phyloP scores from a whole-genome alignment of 495 filamentous ascomycete genomes.

The Penicillium paxilli region DNA sequence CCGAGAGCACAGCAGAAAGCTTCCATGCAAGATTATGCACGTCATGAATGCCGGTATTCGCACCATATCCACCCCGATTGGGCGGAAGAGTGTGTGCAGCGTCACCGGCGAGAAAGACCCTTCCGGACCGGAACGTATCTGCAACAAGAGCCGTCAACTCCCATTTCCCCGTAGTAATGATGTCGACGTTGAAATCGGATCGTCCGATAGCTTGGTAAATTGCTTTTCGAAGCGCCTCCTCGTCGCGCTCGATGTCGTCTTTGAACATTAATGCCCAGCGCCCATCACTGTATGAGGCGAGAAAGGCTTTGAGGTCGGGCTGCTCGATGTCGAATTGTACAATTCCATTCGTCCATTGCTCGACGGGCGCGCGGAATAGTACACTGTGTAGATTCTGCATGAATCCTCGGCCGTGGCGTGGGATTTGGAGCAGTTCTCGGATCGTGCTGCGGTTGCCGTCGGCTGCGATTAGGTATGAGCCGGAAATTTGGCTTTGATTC shows the following conservation, averaged over 20 bases:
- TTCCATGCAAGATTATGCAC: conserved; percentile 51
- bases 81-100: conserved; percentile 53
- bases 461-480: conserved; percentile 33
- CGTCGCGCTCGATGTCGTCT: conserved; percentile 26
- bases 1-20: conserved; percentile 44
- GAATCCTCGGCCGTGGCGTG: conserved; percentile 28
- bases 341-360: conserved; percentile 20
- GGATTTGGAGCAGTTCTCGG: conserved; percentile 28
- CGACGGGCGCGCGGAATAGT: conserved; percentile 33
- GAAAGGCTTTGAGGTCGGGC: conserved; percentile 19
- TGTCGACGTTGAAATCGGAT: conserved; percentile 21
- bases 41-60: conserved; percentile 51
- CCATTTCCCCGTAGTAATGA: conserved; percentile 31
- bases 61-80: conserved; percentile 46
- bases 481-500: conserved; percentile 8
- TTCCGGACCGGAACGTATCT: conserved; percentile 26
- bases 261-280: conserved; percentile 31
- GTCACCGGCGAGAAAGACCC: conserved; percentile 51
- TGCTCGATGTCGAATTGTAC: conserved; percentile 26
- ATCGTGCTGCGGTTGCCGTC: conserved; percentile 33
- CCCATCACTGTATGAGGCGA: conserved; percentile 28
- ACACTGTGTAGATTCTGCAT: conserved; percentile 41
- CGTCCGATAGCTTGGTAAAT: conserved; percentile 23
- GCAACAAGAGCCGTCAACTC: conserved; percentile 28
- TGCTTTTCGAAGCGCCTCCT: conserved; percentile 5